Base-by-base conservation (phyloP, 768 basidiomycete species). In the Cystobasidium tubakii region DNA sequence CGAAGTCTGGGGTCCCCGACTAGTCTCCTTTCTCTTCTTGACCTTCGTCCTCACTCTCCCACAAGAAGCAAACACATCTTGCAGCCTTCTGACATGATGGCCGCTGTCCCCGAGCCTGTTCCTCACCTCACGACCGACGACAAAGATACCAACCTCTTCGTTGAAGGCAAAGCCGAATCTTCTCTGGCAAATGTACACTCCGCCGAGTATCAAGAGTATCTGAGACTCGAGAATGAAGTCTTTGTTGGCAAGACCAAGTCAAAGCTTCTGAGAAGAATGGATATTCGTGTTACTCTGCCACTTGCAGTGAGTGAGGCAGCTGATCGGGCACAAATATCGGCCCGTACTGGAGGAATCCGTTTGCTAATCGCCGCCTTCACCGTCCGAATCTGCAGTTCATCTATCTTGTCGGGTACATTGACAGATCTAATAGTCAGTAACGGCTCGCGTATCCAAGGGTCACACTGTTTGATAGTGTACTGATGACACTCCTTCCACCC, bases 221-320 rank as follows among this genome's bases (percentile, higher is more conserved):
- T 60, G 27, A 60, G 57, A 29, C 57, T 60, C 57, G 57, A 60
- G 23, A 27, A 60, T 60, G 57, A 60, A 60, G 57, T 60, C 23
- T 60, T 60, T 25, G 27, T 60, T 27, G 57, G 57, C 57, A 60
- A 60, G 33, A 60, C 25, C 29, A 60, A 60, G 27, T 60, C 57
- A 15, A 60, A 60, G 23, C 57, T 60, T 29, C 57, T 60, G 10
- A 27, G 57, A 29, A 27, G 33, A 21, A 60, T 60, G 57, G 57
- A 60, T 34, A 60, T 60, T 31, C 57, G 57, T 21, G 57, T 60
- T 2, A 60, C 57, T 10, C 4, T 60, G 4, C 57, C 57, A 27
- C 57, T 60, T 7, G 57, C 57, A 4, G 57, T 60, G 17, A 60
- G 57, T 60, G 13, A 4, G 6, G 6, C 33, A 9, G 12, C 39